Base-by-base conservation (phyloP, 768 basidiomycete species). In the Tulasnella sp. region DNA sequence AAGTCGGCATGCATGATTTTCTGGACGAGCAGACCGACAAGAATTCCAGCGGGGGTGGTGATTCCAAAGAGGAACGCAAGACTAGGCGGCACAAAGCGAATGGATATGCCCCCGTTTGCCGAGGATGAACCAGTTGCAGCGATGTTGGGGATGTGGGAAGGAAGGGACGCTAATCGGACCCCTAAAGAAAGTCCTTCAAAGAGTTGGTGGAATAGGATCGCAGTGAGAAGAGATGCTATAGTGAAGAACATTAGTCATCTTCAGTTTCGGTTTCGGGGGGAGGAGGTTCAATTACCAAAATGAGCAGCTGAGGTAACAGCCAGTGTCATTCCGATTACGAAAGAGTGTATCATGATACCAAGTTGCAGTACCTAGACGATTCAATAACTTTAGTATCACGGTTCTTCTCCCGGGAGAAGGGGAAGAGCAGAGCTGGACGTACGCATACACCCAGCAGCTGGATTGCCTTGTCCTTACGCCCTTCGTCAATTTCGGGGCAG, bases 151-250 rank as follows among this genome's bases (percentile, higher is more conserved):
- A 39, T 67, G 75, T 77, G 40, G 73, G 72, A 11, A 31, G 91
- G 90, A 17, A 94, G 85, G 2, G 87, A 85, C 1, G 93, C 88
- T 80, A 93, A 92, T 19, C 93, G 88, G 72, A 94, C 91, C 2
- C 93, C 93, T 34, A 94, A 86, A 0, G 93, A 93, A 12, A 94
- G 86, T 0, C 93, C 93, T 80, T 94, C 93, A 79, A 94, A 94
- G 12, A 93, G 84, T 79, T 94, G 93, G 80, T 94, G 93, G 82
- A 94, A 94, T 34, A 89, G 84, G 39, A 94, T 88, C 1, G 92
- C 92, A 4, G 90, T 88, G 15, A 91, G 86, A 1, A 94, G 86
- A 0, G 91, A 90, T 1, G 90, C 92, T 93, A 76, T 15, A 52
- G 31, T 19, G 22, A 36, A 19, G 34, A 25, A 36, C 31, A 11